Base-by-base conservation (phyloP, 495 filamentous ascomycete species). In the Tetracladium marchalianum region DNA sequence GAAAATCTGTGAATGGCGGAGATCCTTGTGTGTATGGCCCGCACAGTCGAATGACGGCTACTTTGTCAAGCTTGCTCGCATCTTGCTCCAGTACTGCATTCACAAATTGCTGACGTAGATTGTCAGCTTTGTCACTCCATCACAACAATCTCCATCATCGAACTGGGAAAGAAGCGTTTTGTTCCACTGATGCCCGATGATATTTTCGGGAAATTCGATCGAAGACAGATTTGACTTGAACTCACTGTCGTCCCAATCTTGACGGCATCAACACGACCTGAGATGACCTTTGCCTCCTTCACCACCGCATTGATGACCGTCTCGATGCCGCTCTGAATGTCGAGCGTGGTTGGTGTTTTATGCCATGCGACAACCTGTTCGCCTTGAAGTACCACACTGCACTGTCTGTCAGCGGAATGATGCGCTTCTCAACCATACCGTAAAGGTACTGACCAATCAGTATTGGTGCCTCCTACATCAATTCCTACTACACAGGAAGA, bases 391-490 rank as follows among this genome's bases (percentile, higher is more conserved):
- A 59, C n/a, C 50, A 63, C 22, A 27, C 35, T 65, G 46, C 46
- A 35, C 18, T 24, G 27, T 32, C 18, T 32, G 11, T 13, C 10
- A 31, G 11, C 24, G n/a, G 69, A 48, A 78, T 67, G 39, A 79
- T 60, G 37, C 76, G 60, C 11, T 36, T 11, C 2, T 8, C 12
- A n/a, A 31, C 11, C 6, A 12, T 7, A 17, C 39, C n/a, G 10
- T 34, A 27, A 32, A 40, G 2, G 11, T 72, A 75, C 35, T 39
- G 15, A 51, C 27, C 72, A 72, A 49, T 81, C 77, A 1, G 77
- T 81, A 47, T 81, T 82, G 35, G 77, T 81, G 24, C 77, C 75
- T 39, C 69, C 70, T 9, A 73, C 70, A 45, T 73, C 54, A n/a
- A 57, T 51, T 2, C 54, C 54, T 18, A 57, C 54, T 5, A 57